Evolutionary conservation across 1,139 yeast genomes (phyloP).

Genomic region (Suzukiozyma palmioleophila): DNA sequence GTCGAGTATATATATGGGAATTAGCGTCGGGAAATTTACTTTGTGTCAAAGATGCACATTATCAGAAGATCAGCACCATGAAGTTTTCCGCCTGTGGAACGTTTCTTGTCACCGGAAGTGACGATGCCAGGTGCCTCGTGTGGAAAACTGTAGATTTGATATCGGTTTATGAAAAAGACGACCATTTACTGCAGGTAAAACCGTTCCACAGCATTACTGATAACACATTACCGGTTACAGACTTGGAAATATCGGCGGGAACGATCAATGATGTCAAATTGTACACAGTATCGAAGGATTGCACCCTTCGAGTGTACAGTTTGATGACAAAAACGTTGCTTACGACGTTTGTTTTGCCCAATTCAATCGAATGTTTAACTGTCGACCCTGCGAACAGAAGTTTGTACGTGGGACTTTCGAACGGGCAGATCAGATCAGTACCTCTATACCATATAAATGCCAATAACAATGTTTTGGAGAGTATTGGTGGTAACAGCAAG

Average conservation of each 20-base stretch:
- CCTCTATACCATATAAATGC: slow-evolving; percentile 50
- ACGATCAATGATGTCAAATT: slow-evolving; percentile 56
- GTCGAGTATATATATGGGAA: slow-evolving; percentile 84
- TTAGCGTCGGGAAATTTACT: slow-evolving; percentile 71
- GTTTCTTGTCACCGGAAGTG: slow-evolving; percentile 69
- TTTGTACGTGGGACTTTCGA: slow-evolving; percentile 62
- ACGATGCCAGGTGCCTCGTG: slow-evolving; percentile 72
- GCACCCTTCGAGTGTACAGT: slow-evolving; percentile 67
- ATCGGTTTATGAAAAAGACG: slow-evolving; percentile 23
- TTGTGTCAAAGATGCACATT: slow-evolving; percentile 77
- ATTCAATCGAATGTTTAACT: slow-evolving; percentile 53
- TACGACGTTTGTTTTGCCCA: slow-evolving; percentile 67
- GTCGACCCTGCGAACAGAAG: slow-evolving; percentile 83
- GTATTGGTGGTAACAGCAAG: slow-evolving; percentile 53
- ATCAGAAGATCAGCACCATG: slow-evolving; percentile 64
- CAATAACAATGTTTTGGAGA: slow-evolving; percentile 42
- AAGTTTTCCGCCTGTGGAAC: slow-evolving; percentile 63
- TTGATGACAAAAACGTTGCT: slow-evolving; percentile 42
- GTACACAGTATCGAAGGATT: slow-evolving; percentile 69
- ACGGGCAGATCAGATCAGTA: slow-evolving; percentile 59
- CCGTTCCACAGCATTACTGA: slow-evolving; percentile 58
- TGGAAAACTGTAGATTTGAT: slow-evolving; percentile 70
- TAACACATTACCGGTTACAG: slow-evolving; percentile 74
- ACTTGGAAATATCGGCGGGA: slow-evolving; percentile 49
- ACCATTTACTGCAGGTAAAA: slow-evolving; percentile 20